phyloP scores from a whole-genome alignment of 2,329 filamentous ascomycete species.

The Colletotrichum viniferum region DNA sequence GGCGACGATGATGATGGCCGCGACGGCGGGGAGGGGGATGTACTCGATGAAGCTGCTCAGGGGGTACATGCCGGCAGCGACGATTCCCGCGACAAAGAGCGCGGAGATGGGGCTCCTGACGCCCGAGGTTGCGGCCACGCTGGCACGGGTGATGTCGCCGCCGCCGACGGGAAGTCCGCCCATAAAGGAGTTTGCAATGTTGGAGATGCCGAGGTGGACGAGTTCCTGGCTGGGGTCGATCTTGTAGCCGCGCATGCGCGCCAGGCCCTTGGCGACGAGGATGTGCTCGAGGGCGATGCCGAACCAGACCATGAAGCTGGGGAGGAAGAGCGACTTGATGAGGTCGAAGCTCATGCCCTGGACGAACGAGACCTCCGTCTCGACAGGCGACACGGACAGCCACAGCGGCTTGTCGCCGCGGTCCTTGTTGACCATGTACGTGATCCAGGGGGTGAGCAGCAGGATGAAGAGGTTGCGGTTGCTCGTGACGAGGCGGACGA shows the following conservation, averaged over 20 bases:
- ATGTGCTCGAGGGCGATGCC: not conserved
- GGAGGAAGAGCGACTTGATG: not conserved
- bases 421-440: not conserved
- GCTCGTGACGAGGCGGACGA: not conserved
- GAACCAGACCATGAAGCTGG: not conserved
- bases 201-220: not conserved
- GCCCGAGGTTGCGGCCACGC: not conserved
- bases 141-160: not conserved
- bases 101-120: not conserved
- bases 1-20: not conserved
- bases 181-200: not conserved
- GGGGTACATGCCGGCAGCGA: not conserved
- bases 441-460: not conserved
- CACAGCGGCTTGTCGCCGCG: not conserved
- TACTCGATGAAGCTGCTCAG: not conserved
- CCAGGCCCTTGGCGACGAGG: not conserved
- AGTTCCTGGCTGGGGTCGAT: not conserved
- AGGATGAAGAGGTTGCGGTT: not conserved
- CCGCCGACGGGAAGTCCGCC: not conserved
- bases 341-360: not conserved
- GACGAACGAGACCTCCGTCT: not conserved
- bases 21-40: not conserved
- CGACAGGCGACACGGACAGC: not conserved
- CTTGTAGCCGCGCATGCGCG: not conserved
- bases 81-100: not conserved